Evolutionary conservation across 2,329 filamentous ascomycete species (phyloP), one percentile per base, ranked within the genome.

Genomic region (Monosporascus sp.): DNA sequence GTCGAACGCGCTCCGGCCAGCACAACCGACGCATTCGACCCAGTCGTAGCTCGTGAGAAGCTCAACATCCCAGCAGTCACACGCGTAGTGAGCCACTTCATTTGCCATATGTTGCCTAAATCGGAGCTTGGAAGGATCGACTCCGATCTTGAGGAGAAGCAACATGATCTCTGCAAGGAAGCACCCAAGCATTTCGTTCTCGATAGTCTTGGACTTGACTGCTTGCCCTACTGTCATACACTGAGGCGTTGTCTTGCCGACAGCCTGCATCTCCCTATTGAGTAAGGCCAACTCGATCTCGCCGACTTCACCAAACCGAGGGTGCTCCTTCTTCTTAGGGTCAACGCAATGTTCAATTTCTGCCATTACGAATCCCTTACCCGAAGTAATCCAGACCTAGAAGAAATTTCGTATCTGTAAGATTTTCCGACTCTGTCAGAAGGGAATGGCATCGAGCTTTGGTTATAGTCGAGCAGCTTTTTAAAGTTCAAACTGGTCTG

Each of bases 341-440:
- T 87, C 83, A 47, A 87, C 85, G 61, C 81, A 88, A 66, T 87
- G 84, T 70, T 87, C 84, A 51, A 87, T 85, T 66, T 86, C 84
- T 8, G 83, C 83, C 83, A 87, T 86, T 57, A 87, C 68, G 68
- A 87, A 87, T 63, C 84, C 62, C 85, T 78, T 15, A 87, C 85
- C 52, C 85, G 80, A 53, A 88, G 70, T 15, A 87, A 77, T 66
- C 85, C 84, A 50, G 82, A 75, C 48, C 84, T 77, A 3, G 85
- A 85, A 1, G 84, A 86, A 50, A 88, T 86, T 64, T 87, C 85
- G 63, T 88, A 87, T 50, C 84, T 80, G 77, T 87, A 87, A 3
- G 83, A 86, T 70, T 87, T 87, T 63, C 84, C 85, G 67, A 87
- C 86, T 38, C 80, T 84, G 20, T 85, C 85, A 53, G 83, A 87